Evolutionary conservation across 352 stramenopile species (phyloP).

Genomic region (Phytophthora meadii): DNA sequence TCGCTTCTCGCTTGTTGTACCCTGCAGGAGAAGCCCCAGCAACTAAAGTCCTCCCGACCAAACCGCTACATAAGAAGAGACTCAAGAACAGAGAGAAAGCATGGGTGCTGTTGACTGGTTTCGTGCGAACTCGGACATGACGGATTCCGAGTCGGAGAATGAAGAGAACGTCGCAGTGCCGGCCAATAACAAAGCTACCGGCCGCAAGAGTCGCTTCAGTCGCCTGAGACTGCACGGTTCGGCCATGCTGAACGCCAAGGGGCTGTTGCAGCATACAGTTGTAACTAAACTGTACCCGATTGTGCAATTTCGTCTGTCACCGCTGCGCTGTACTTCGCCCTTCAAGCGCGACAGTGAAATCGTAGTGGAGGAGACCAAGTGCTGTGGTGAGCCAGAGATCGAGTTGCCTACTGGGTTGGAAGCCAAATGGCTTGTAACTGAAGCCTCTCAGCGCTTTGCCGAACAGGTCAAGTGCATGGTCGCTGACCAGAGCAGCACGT

Average conservation of each 20-base stretch:
- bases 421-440: slow-evolving; percentile 54
- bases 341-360: slow-evolving; percentile 33
- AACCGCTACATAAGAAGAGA: slow-evolving; percentile 26
- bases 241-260: slow-evolving; percentile 53
- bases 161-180: neutral
- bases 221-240: slow-evolving; percentile 48
- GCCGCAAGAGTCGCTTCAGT: slow-evolving; percentile 33
- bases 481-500: slow-evolving; percentile 40
- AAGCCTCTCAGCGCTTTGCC: slow-evolving; percentile 52
- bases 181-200: slow-evolving; percentile 1
- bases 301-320: slow-evolving; percentile 45
- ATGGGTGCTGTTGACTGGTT: slow-evolving; percentile 53
- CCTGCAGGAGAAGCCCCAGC: neutral
- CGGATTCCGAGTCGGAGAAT: slow-evolving; percentile 9
- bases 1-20: neutral
- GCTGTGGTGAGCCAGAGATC: slow-evolving; percentile 17
- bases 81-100: slow-evolving; percentile 32
- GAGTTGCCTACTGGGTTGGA: slow-evolving; percentile 22
- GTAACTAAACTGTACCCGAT: slow-evolving; percentile 58
- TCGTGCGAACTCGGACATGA: slow-evolving; percentile 23
- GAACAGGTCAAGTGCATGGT: slow-evolving; percentile 48
- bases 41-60: neutral
- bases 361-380: slow-evolving; percentile 1
- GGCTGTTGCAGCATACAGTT: slow-evolving; percentile 50
- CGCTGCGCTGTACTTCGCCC: slow-evolving; percentile 36